Percentiles rank a stretch among this genome's conserved stretches.
Evolutionary conservation across 2,329 filamentous ascomycete genomes (phyloP).

Genomic region (Penicillium palitans): DNA sequence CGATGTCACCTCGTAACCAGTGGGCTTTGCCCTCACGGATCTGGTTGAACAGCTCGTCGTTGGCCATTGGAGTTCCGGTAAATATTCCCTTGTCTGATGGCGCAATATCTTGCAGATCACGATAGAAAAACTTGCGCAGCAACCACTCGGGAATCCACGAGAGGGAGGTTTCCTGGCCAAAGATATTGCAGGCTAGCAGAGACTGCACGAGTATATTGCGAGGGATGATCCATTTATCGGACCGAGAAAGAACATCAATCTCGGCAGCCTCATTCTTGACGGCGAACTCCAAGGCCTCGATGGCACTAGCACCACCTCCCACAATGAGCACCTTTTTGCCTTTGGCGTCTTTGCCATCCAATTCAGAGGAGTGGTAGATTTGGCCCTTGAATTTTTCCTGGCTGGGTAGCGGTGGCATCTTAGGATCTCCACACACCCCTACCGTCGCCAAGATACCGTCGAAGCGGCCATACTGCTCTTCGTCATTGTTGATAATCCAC

Average conservation of each 20-base stretch:
- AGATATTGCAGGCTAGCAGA: slow-evolving; percentile 73
- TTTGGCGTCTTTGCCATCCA: slow-evolving; percentile 71
- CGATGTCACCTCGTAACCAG: slow-evolving; percentile 80
- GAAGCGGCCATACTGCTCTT: slow-evolving; percentile 68
- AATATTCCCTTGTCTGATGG: slow-evolving; percentile 69
- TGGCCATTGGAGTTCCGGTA: slow-evolving; percentile 83
- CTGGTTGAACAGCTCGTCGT: slow-evolving; percentile 74
- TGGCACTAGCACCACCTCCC: slow-evolving; percentile 76
- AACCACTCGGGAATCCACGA: slow-evolving; percentile 77
- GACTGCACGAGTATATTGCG: slow-evolving; percentile 73
- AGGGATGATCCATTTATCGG: slow-evolving; percentile 86
- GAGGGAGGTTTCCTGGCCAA: slow-evolving; percentile 72
- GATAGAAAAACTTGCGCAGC: slow-evolving; percentile 77
- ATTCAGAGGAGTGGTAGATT: slow-evolving; percentile 72
- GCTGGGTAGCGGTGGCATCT: slow-evolving; percentile 69
- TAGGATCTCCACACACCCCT: slow-evolving; percentile 77
- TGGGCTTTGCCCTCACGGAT: slow-evolving; percentile 70
- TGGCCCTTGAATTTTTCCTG: slow-evolving; percentile 70
- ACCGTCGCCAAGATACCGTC: slow-evolving; percentile 77
- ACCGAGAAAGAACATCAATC: slow-evolving; percentile 71
- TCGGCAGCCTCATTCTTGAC: slow-evolving; percentile 65
- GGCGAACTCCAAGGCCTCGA: slow-evolving; percentile 81
- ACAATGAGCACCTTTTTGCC: slow-evolving; percentile 75
- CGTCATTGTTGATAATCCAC: slow-evolving; percentile 77
- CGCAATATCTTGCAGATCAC: slow-evolving; percentile 72